Conservation (phyloP, 345 rosid genomes). For the Lepidium aucheri region DNA sequence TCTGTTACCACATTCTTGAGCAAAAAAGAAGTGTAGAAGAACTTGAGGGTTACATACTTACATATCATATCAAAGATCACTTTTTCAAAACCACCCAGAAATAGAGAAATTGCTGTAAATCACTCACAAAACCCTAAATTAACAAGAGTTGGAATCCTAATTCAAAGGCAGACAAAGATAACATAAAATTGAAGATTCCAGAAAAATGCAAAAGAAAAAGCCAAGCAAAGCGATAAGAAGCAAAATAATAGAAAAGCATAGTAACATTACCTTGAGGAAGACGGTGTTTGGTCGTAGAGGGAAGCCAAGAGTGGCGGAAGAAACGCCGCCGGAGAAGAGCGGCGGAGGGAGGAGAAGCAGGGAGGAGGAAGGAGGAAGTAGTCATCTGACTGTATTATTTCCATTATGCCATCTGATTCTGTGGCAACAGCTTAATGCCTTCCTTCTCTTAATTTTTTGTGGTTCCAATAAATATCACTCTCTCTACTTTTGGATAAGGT, state of each 20-base stretch:
- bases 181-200: neutral
- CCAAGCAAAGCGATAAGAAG: neutral
- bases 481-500: conserved; percentile 21
- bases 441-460: neutral
- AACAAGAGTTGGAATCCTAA: neutral
- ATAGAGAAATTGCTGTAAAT: neutral
- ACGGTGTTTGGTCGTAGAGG: conserved; percentile 9
- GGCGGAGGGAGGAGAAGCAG: conserved; percentile 4
- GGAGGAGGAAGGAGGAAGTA: conserved; percentile 20
- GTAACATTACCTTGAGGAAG: conserved; percentile 13
- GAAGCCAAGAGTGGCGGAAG: neutral
- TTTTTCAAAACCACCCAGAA: neutral
- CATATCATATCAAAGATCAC: neutral
- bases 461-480: neutral
- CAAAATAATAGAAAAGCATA: too few species aligned
- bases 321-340: neutral
- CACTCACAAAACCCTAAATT: neutral
- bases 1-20: neutral
- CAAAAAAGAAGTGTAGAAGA: neutral
- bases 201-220: neutral
- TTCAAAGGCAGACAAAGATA: neutral
- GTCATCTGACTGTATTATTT: conserved; percentile 17
- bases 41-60: neutral
- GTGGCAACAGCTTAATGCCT: conserved; percentile 1
- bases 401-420: conserved; percentile 9